Evolutionary conservation across 805 yeast species (phyloP).

Genomic region (Wickerhamiella qilinensis): DNA sequence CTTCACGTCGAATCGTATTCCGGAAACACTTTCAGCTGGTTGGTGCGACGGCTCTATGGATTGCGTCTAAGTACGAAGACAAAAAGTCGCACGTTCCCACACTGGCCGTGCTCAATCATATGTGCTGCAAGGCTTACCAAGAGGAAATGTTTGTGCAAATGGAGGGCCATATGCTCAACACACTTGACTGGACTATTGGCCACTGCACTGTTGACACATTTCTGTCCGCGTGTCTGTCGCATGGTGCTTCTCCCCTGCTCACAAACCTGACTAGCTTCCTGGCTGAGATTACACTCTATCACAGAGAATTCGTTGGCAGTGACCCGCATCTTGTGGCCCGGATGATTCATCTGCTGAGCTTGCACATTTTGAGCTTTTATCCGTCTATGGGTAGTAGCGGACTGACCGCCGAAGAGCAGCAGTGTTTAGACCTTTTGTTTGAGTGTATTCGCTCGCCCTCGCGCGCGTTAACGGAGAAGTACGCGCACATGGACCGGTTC

Average conservation of each 20-base stretch:
- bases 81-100: constrained; percentile 62
- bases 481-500: constrained; percentile 18
- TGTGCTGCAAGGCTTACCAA: constrained; percentile 49
- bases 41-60: constrained; percentile 84
- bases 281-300: constrained; percentile 23
- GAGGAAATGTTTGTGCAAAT: constrained; percentile 48
- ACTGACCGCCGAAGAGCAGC: constrained; percentile 13
- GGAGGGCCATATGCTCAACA: constrained; percentile 57
- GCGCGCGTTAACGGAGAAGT: constrained; percentile 24
- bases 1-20: constrained; percentile 69
- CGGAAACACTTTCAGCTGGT: constrained; percentile 76
- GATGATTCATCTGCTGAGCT: constrained; percentile 20
- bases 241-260: constrained; percentile 16
- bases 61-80: constrained; percentile 65
- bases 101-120: constrained; percentile 46
- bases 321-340: constrained; percentile 19
- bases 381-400: constrained; percentile 4
- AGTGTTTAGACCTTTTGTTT: constrained; percentile 20
- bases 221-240: constrained; percentile 15
- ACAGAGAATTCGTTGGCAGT: constrained; percentile 20
- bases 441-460: constrained; percentile 23
- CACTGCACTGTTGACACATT: constrained; percentile 41
- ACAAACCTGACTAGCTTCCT: constrained; percentile 19
- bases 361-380: constrained; percentile 14
- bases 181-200: constrained; percentile 51